A percentile compares a stretch with the other conserved stretches of the same genome.
Evolutionary conservation across 331 rosid genomes (phyloP).

Genomic region (Malus hybrid): DNA sequence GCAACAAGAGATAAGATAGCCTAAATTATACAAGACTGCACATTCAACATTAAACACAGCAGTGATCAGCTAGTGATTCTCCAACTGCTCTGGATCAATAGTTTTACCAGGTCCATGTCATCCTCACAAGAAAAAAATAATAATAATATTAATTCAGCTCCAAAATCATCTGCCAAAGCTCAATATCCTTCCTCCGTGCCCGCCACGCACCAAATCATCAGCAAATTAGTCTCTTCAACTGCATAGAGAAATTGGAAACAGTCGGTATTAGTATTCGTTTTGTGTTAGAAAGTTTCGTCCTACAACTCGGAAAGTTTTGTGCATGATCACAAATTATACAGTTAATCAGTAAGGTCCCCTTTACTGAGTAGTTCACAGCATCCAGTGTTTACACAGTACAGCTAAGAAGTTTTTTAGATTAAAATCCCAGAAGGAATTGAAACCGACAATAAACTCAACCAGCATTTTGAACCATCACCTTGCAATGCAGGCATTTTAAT

Average conservation of each 20-base stretch:
- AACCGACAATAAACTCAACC: not conserved
- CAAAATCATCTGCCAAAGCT: constrained; percentile 17
- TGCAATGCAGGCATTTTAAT: not conserved
- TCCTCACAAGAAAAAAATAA: constrained; percentile 21
- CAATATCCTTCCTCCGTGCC: constrained; percentile 1
- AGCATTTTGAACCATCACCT: not conserved
- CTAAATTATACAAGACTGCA: constrained; percentile 20
- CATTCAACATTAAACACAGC: constrained; percentile 21
- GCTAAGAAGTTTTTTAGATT: not conserved
- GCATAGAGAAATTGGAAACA: constrained; percentile 18
- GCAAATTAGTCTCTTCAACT: constrained; percentile 33
- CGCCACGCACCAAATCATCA: constrained; percentile 19
- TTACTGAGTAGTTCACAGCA: not conserved
- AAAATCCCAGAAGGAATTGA: not conserved
- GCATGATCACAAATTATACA: not conserved
- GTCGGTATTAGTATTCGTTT: not conserved
- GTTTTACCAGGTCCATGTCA: constrained; percentile 23
- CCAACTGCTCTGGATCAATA: constrained; percentile 19
- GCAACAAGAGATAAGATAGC: constrained; percentile 13
- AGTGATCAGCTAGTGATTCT: not conserved
- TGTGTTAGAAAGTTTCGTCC: not conserved
- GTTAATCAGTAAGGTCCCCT: not conserved
- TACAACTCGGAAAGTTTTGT: not conserved
- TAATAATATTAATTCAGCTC: constrained; percentile 19
- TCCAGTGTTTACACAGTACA: not conserved